Evolutionary conservation across 208 protist genomes (phyloP), one percentile per base, ranked within the genome.

Genomic region (Acanthamoeba polyphaga): DNA sequence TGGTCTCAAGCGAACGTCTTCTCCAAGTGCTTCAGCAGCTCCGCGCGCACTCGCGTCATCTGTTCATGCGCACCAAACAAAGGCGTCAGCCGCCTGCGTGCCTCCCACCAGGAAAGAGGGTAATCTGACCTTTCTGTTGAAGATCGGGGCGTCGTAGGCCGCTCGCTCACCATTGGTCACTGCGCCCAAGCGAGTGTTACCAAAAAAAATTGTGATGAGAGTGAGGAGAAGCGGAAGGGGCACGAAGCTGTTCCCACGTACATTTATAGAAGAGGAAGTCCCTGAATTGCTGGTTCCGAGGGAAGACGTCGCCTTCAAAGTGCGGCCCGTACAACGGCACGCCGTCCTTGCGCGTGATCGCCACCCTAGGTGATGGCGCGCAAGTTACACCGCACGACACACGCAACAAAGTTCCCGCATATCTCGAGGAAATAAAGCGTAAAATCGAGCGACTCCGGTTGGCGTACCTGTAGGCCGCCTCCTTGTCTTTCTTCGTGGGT

Each of bases 21-120:
- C 55, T 92, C 87, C 60, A 92, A 55, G 32, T 92, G 87, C 62
- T 92, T 92, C 53, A 92, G n/a, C 87, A 92, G 62, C 62, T 92
- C 87, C 24, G n/a, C 87, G 2, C 60, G 58, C 58, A 92, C 87
- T 46, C 87, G 87, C 7, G 38, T 51, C 66, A 92, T 92, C 87
- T 92, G 66, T 29, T 24, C 3, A 15, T 68, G 62, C 62, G 62
- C 27, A 22, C 24, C n/a, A n/a, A n/a, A n/a, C n/a, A n/a, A 62
- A 89, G n/a, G 24, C 17, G 74, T 9, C 51, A 62, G 10, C 46
- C 13, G 43, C n/a, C 53, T n/a, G n/a, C 0, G 6, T 1, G 7
- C 5, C 12, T 8, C 8, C 34, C 12, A 2, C 13, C 3, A 43
- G 55, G 13, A 51, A 12, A n/a, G 12, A 13, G 53, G 1, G 3